A percentile compares a stretch with the other conserved stretches of the same genome.
Evolutionary conservation across 805 yeast genomes (phyloP).

Genomic region (Torulaspora franciscae): DNA sequence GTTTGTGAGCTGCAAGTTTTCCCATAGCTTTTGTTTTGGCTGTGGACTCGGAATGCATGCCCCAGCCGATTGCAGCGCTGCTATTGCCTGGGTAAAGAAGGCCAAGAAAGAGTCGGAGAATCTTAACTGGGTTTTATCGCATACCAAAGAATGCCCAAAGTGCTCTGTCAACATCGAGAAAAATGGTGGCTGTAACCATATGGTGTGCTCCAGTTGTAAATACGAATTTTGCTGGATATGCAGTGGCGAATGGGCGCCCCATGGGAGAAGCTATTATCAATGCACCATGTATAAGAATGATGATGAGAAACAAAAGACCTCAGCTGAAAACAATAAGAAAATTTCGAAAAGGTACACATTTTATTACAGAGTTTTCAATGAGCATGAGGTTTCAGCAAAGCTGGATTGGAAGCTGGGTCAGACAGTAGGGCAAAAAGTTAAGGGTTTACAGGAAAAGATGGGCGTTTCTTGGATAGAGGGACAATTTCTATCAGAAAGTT

Average conservation of each 20-base stretch:
- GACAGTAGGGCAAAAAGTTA: constrained; percentile 60
- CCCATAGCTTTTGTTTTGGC: constrained; percentile 71
- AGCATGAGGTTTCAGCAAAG: constrained; percentile 70
- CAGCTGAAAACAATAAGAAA: constrained; percentile 36
- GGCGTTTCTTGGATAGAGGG: constrained; percentile 83
- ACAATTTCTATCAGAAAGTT: constrained; percentile 73
- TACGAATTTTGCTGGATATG: constrained; percentile 95
- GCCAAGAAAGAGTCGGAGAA: constrained; percentile 87
- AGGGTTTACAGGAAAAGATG: constrained; percentile 55
- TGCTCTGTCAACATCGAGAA: constrained; percentile 81
- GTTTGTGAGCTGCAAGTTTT: constrained; percentile 59
- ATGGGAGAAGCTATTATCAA: constrained; percentile 57
- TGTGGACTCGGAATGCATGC: constrained; percentile 74
- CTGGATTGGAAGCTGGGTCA: constrained; percentile 62
- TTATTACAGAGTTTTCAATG: constrained; percentile 66
- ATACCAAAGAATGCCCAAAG: constrained; percentile 82
- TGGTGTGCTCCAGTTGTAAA: constrained; percentile 76
- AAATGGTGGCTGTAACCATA: constrained; percentile 96
- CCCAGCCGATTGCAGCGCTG: constrained; percentile 76
- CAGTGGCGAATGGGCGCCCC: constrained; percentile 65
- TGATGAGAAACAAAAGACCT: constrained; percentile 27
- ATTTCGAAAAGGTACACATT: constrained; percentile 60
- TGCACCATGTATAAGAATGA: constrained; percentile 57
- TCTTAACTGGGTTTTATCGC: constrained; percentile 75
- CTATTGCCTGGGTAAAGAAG: constrained; percentile 66